phyloP scores from a whole-genome alignment of 805 yeast species.

The Jamesozyma rosinii region DNA sequence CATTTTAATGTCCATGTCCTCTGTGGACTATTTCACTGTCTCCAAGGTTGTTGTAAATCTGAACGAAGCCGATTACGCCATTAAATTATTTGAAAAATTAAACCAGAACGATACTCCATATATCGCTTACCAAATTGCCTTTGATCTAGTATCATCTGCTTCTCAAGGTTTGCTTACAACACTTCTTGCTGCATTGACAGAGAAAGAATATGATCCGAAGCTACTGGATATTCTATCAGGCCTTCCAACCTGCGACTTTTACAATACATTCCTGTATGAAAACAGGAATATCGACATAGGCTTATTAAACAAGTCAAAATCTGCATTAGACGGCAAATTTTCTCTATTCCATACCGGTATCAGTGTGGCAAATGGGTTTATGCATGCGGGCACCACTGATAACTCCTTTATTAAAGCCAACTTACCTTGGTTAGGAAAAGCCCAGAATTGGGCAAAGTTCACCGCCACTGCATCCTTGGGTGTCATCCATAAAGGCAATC shows the following conservation, averaged over 20 bases:
- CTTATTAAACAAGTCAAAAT: slow-evolving; percentile 73
- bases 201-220: slow-evolving; percentile 31
- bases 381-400: slow-evolving; percentile 94
- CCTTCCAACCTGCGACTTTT: slow-evolving; percentile 86
- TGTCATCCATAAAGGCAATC: slow-evolving; percentile 90
- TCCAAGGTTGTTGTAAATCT: slow-evolving; percentile 83
- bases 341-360: slow-evolving; percentile 95
- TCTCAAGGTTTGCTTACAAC: slow-evolving; percentile 75
- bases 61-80: slow-evolving; percentile 66
- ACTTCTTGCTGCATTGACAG: slow-evolving; percentile 37
- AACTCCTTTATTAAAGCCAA: slow-evolving; percentile 86
- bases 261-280: slow-evolving; percentile 75
- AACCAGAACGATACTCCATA: slow-evolving; percentile 36
- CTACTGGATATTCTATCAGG: slow-evolving; percentile 73
- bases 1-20: slow-evolving; percentile 46
- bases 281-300: slow-evolving; percentile 81
- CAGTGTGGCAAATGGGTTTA: slow-evolving; percentile 85
- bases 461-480: slow-evolving; percentile 97
- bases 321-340: slow-evolving; percentile 76
- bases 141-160: slow-evolving; percentile 85
- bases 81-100: slow-evolving; percentile 53
- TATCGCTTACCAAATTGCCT: slow-evolving; percentile 86
- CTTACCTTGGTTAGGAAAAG: slow-evolving; percentile 92
- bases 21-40: slow-evolving; percentile 74
- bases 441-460: slow-evolving; percentile 97